Evolutionary conservation across 1,139 yeast species (phyloP).

Genomic region (Blastobotrys serpentis): DNA sequence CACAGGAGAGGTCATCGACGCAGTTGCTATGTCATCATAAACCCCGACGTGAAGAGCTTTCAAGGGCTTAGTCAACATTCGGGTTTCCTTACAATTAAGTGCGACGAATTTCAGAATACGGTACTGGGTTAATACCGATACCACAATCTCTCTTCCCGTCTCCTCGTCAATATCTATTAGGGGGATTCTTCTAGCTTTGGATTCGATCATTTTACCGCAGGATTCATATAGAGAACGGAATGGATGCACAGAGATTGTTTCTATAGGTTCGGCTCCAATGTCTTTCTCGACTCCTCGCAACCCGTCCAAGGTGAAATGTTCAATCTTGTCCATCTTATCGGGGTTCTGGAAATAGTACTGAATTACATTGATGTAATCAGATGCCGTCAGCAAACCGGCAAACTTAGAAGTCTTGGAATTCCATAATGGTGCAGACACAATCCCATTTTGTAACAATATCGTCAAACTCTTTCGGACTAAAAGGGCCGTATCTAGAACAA

Average conservation of each 20-base stretch:
- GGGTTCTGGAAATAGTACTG: slow-evolving; percentile 93
- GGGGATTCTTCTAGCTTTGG: slow-evolving; percentile 92
- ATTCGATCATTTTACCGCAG: slow-evolving; percentile 85
- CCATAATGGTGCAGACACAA: slow-evolving; percentile 98
- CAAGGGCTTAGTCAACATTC: slow-evolving; percentile 76
- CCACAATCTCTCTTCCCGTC: slow-evolving; percentile 90
- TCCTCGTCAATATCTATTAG: slow-evolving; percentile 91
- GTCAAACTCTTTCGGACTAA: slow-evolving; percentile 88
- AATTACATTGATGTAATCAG: slow-evolving; percentile 92
- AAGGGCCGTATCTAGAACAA: slow-evolving; percentile 89
- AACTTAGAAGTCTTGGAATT: slow-evolving; percentile 82
- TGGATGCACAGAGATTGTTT: slow-evolving; percentile 88
- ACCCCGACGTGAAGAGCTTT: slow-evolving; percentile 67
- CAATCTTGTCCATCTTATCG: slow-evolving; percentile 86
- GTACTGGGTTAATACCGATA: slow-evolving; percentile 92
- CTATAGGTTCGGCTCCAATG: slow-evolving; percentile 85
- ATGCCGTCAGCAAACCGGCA: slow-evolving; percentile 90
- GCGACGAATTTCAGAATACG: slow-evolving; percentile 95
- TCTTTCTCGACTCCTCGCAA: slow-evolving; percentile 78
- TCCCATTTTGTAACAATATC: slow-evolving; percentile 85
- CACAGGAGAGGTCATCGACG: slow-evolving; percentile 89
- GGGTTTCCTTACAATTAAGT: slow-evolving; percentile 90
- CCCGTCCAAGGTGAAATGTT: slow-evolving; percentile 81
- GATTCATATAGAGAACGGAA: slow-evolving; percentile 89
- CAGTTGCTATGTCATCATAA: slow-evolving; percentile 63